A percentile compares a stretch with the other conserved stretches of the same genome.
These are phyloP conservation scores for Chaetomium globosum DNA, from an alignment of 2,329 filamentous ascomycete genomes.

Conservation along the genomic window DNA sequence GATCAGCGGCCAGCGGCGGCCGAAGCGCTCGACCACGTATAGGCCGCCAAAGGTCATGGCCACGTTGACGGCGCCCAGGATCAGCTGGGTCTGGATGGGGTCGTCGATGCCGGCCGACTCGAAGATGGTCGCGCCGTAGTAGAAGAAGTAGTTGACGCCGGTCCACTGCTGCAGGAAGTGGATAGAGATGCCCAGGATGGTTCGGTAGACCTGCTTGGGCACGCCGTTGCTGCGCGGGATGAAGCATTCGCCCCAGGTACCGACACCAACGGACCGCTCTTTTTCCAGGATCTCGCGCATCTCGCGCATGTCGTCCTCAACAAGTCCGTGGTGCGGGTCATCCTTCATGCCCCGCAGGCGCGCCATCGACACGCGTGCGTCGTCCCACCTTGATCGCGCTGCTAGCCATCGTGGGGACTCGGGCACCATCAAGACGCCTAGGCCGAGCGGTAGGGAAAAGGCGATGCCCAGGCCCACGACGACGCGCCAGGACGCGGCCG, in stretches of 20 bases:
- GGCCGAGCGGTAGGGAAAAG: conserved; percentile 55
- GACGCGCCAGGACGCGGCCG: conserved; percentile 61
- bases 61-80: conserved; percentile 69
- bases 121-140: conserved; percentile 71
- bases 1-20: conserved; percentile 69
- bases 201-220: conserved; percentile 63
- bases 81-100: conserved; percentile 68
- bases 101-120: conserved; percentile 66
- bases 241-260: conserved; percentile 64
- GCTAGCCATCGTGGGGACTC: conserved; percentile 62
- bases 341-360: conserved; percentile 56
- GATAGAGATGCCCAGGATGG: conserved; percentile 62
- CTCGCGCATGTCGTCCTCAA: conserved; percentile 57
- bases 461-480: conserved; percentile 60
- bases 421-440: conserved; percentile 57
- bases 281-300: conserved; percentile 54
- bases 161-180: conserved; percentile 71
- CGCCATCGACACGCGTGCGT: conserved; percentile 54
- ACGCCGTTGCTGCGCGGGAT: conserved; percentile 47
- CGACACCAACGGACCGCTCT: conserved; percentile 49
- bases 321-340: conserved; percentile 48
- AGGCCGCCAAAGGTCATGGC: conserved; percentile 67
- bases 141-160: conserved; percentile 64
- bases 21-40: conserved; percentile 68
- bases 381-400: conserved; percentile 50